Evolutionary conservation across 257 asterid genomes (phyloP).

Genomic region (Solanum sitiens): DNA sequence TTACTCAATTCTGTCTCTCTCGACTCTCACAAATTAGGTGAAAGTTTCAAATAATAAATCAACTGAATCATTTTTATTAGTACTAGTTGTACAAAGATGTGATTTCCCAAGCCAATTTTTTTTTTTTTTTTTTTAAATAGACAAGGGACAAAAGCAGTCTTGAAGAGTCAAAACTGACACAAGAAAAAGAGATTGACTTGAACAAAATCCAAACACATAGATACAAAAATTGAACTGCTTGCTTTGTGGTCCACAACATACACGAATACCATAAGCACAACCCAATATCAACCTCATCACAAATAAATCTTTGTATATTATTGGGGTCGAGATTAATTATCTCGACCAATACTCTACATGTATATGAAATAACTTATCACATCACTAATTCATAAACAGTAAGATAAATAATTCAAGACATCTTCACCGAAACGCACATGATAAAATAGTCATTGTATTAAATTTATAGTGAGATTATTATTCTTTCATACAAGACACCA

Average conservation of each 20-base stretch:
- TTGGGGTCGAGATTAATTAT: neutral
- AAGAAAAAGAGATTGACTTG: slow-evolving; percentile 4
- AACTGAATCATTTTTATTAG: neutral
- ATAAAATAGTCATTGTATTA: too few relatives aligned
- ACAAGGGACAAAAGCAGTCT: neutral
- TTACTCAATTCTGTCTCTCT: neutral
- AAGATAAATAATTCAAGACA: too few relatives aligned
- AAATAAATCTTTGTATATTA: too few relatives aligned
- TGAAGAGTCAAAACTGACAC: neutral
- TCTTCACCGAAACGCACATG: neutral
- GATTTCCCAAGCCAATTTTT: neutral
- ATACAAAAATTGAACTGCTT: neutral
- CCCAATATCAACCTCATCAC: too few relatives aligned
- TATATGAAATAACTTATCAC: too few relatives aligned
- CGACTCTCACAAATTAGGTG: neutral
- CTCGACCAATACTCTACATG: neutral
- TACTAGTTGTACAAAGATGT: neutral
- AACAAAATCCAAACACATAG: neutral
- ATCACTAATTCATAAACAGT: too few relatives aligned
- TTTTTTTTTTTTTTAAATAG: neutral
- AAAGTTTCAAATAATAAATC: too few relatives aligned
- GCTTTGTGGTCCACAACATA: slow-evolving; percentile 8
- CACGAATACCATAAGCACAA: neutral
- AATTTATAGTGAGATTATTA: too few relatives aligned
- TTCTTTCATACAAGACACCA: neutral